Conservation (phyloP, 2,329 filamentous ascomycete genomes). For the Ascochyta viciae-villosae region DNA sequence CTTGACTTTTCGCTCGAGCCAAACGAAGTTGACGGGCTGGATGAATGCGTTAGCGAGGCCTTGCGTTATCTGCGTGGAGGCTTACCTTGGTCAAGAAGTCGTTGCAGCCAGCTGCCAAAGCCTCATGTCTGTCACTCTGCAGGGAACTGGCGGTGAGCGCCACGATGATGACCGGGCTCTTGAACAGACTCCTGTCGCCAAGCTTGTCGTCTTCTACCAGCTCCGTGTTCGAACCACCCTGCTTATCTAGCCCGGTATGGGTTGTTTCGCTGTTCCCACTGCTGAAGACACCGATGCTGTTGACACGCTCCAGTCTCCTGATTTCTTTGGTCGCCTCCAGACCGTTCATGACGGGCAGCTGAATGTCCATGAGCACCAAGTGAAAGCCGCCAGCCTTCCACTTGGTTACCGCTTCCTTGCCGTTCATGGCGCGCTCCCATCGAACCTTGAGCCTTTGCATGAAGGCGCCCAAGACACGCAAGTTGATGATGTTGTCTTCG, state of each 20-base stretch:
- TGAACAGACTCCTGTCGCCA: conserved; percentile 74
- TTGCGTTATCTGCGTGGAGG: too few relatives aligned
- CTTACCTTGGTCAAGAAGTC: conserved; percentile 96
- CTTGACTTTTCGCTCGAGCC: conserved; percentile 96
- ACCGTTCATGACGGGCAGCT: conserved; percentile 95
- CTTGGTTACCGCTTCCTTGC: conserved; percentile 88
- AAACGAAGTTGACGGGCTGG: conserved; percentile 95
- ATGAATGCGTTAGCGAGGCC: conserved; percentile 26
- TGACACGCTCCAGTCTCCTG: conserved; percentile 83
- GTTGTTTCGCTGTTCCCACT: conserved; percentile 55
- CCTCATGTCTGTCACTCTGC: conserved; percentile 94
- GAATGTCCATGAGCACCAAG: conserved; percentile 97
- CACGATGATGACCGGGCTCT: conserved; percentile 97
- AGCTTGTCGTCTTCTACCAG: conserved; percentile 71
- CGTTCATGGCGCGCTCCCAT: conserved; percentile 97
- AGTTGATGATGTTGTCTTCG: conserved; percentile 98
- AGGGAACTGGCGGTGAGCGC: conserved; percentile 92
- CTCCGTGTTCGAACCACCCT: conserved; percentile 45
- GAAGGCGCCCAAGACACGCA: conserved; percentile 91
- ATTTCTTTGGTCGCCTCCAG: conserved; percentile 96
- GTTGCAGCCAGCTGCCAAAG: conserved; percentile 93
- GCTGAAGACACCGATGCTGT: conserved; percentile 89
- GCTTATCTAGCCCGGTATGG: conserved; percentile 46
- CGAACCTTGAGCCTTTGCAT: conserved; percentile 95
- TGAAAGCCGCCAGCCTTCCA: conserved; percentile 95